Conservation (phyloP, 805 yeast species). For the Cephaloascus albidus region DNA sequence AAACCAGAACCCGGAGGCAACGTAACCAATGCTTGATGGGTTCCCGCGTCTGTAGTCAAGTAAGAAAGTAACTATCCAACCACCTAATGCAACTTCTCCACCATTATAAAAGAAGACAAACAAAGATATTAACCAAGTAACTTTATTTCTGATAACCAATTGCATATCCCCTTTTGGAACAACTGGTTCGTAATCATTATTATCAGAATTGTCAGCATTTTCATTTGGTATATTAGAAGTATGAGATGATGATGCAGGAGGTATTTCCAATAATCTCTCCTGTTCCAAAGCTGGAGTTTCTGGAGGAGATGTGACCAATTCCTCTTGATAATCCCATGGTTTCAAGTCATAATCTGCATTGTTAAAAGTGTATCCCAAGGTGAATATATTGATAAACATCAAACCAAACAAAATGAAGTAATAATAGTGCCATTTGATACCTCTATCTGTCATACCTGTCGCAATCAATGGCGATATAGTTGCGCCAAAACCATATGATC, state of each 20-base stretch:
- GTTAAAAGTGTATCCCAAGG: constrained; percentile 33
- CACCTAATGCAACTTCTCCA: constrained; percentile 58
- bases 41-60: constrained; percentile 43
- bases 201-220: constrained; percentile 6
- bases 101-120: constrained; percentile 60
- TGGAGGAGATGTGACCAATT: constrained; percentile 3
- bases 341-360: constrained; percentile 37
- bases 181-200: constrained; percentile 7
- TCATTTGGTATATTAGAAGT: constrained; percentile 1
- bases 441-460: constrained; percentile 39
- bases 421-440: constrained; percentile 44
- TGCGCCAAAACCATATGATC: constrained; percentile 65
- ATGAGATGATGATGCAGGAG: neutral
- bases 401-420: constrained; percentile 39
- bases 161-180: constrained; percentile 18
- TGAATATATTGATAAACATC: constrained; percentile 19
- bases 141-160: constrained; percentile 26
- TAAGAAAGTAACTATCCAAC: constrained; percentile 62
- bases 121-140: constrained; percentile 39
- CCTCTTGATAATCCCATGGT: constrained; percentile 20
- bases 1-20: constrained; percentile 64
- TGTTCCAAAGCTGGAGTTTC: constrained; percentile 4
- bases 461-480: constrained; percentile 60
- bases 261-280: constrained; percentile 1
- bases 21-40: constrained; percentile 42